Evolutionary conservation across 1,139 yeast genomes (phyloP).

Genomic region (Magnusiomyces paraingens): DNA sequence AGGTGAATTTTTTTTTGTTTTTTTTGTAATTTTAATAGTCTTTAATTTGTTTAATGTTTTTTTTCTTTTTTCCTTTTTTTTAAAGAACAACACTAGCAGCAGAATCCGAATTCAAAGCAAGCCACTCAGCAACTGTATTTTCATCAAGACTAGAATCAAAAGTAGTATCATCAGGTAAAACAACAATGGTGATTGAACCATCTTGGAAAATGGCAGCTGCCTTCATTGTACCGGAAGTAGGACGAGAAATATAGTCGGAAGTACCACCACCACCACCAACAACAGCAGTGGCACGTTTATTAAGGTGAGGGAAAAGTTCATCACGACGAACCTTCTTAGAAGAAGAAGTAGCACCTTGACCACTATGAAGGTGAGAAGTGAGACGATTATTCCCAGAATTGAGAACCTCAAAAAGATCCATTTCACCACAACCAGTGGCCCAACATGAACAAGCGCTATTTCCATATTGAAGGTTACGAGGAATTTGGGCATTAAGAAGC

Average conservation of each 20-base stretch:
- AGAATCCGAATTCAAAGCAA: constrained; percentile 4
- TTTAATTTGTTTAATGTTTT: too few species aligned
- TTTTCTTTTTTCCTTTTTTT: neutral
- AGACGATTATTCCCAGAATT: constrained; percentile 64
- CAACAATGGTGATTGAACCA: constrained; percentile 14
- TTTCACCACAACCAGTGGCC: constrained; percentile 95
- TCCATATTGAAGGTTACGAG: constrained; percentile 90
- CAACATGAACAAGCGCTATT: constrained; percentile 81
- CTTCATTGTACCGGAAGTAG: constrained; percentile 67
- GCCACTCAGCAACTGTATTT: constrained; percentile 10
- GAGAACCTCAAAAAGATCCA: constrained; percentile 84
- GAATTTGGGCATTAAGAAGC: constrained; percentile 90
- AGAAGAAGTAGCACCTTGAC: constrained; percentile 78
- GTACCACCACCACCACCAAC: constrained; percentile 66
- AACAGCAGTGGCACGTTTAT: neutral
- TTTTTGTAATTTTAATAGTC: too few species aligned
- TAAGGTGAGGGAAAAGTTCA: neutral
- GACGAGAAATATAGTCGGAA: constrained; percentile 80
- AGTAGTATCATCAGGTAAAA: constrained; percentile 11
- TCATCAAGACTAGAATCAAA: constrained; percentile 8
- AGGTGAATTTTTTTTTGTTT: too few species aligned
- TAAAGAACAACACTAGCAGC: constrained; percentile 1
- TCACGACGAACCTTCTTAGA: constrained; percentile 58
- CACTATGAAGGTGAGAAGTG: constrained; percentile 78
- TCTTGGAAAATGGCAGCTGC: constrained; percentile 76